Percentiles rank a stretch among this genome's conserved stretches.
Conservation (phyloP, 192 early-diverging fungal species). For the Lunasporangiospora selenospora region DNA sequence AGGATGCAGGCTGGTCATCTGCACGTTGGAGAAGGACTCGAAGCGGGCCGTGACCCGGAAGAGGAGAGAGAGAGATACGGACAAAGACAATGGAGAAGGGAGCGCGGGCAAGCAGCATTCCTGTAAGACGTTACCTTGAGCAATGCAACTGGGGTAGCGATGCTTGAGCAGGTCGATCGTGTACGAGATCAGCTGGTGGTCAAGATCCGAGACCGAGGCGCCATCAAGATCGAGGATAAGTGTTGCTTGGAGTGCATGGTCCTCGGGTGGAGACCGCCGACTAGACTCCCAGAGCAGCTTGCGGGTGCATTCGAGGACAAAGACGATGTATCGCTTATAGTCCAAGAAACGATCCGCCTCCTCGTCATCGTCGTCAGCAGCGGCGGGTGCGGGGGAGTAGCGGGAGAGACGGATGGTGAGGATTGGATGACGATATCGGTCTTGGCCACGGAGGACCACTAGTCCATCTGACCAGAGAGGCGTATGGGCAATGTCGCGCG, state of each 20-base stretch:
- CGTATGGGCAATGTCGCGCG: slow-evolving; percentile 23
- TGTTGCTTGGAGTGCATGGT: slow-evolving; percentile 39
- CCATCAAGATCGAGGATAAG: slow-evolving; percentile 40
- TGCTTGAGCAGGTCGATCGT: slow-evolving; percentile 43
- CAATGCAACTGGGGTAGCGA: slow-evolving; percentile 44
- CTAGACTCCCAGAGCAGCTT: slow-evolving; percentile 45
- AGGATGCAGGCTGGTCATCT: too few relatives aligned
- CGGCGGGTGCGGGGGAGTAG: slow-evolving; percentile 27
- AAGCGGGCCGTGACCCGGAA: not conserved
- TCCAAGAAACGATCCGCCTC: slow-evolving; percentile 37
- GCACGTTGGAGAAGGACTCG: too few relatives aligned
- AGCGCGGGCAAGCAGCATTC: not conserved
- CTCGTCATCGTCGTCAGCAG: slow-evolving; percentile 3
- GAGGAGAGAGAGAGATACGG: not conserved
- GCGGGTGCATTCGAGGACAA: slow-evolving; percentile 47
- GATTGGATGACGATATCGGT: slow-evolving; percentile 40
- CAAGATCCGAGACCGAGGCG: slow-evolving; percentile 43
- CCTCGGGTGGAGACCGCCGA: slow-evolving; percentile 33
- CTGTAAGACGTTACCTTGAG: slow-evolving; percentile 49
- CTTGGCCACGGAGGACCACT: slow-evolving; percentile 32
- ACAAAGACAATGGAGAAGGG: not conserved
- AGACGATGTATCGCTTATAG: slow-evolving; percentile 43
- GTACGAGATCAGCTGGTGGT: slow-evolving; percentile 40
- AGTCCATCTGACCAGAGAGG: slow-evolving; percentile 35
- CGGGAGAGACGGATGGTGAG: slow-evolving; percentile 40